Base-by-base conservation (phyloP, 2,329 filamentous ascomycete genomes). In the Ceratocystis ficicola region DNA sequence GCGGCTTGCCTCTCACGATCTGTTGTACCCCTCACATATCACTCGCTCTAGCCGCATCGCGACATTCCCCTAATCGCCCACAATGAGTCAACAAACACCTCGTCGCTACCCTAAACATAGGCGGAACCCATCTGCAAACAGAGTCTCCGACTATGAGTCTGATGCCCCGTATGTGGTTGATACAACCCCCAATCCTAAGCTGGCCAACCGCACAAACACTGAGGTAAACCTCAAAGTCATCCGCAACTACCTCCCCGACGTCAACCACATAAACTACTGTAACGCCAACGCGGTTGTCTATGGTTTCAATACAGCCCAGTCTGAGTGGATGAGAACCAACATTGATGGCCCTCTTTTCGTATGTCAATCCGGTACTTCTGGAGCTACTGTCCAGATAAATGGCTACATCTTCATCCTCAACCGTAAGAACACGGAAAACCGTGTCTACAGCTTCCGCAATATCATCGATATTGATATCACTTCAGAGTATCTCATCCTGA, bases 291-390 rank as follows among this genome's bases (percentile, higher is more conserved):
- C 89, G 30, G 89, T 94, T 44, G 82, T 96, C 70, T 97, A 96
- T 79, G 83, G 82, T 61, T 94, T 95, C 77, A 83, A 81, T 68
- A 79, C 83, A 60, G 76, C 80, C 3, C 80, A 84, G 2, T 78
- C 82, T 64, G 77, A 79, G 68, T 97, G 94, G 94, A 88, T 94
- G 73, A 95, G 95, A 78, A 83, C 83, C 59, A 88, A 86, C 66
- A 82, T 92, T 10, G 92, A 96, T 75, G 94, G 94, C 48, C 89
- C 90, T 12, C 79, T 97, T 69, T 99, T 97, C 74, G 83, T 97
- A 5, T 66, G 67, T 62, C 52, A 55, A 30, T 59, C 63, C 2
- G 63, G 52, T 10, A 36, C 22, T 4, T 55, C 65, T 5, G 62
- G 62, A 5, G 30, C 41, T 5, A 46, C n/a, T n/a, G 25, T 30